Percentiles rank a stretch among this genome's conserved stretches.
Conservation (phyloP, 2,329 filamentous ascomycete genomes). For the Aspergillus transmontanensis region DNA sequence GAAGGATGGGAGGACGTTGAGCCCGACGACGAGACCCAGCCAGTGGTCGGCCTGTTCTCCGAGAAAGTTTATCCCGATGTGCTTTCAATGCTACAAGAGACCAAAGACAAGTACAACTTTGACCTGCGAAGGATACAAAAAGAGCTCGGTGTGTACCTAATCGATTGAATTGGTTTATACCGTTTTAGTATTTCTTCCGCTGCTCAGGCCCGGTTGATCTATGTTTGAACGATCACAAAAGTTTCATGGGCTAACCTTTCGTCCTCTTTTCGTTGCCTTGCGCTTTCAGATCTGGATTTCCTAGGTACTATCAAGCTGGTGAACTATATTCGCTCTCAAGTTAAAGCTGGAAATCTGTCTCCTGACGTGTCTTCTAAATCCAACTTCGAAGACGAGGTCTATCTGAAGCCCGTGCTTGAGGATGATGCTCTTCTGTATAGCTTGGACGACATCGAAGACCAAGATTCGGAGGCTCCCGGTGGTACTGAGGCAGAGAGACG, state of each 20-base stretch:
- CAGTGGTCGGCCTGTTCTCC: constrained; percentile 69
- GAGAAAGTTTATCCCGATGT: constrained; percentile 66
- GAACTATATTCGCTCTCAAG: constrained; percentile 63
- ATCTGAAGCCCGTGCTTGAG: constrained; percentile 79
- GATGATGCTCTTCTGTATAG: constrained; percentile 88
- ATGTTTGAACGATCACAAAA: constrained; percentile 10
- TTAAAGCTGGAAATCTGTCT: constrained; percentile 47
- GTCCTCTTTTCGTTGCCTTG: constrained; percentile 14
- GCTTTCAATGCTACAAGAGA: constrained; percentile 67
- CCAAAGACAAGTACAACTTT: constrained; percentile 66
- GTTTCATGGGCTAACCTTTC: constrained; percentile 17
- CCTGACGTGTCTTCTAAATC: constrained; percentile 62
- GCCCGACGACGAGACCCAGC: constrained; percentile 63
- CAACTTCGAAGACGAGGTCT: constrained; percentile 75
- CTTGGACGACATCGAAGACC: constrained; percentile 71
- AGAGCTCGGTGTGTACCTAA: constrained; percentile 45
- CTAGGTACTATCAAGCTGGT: constrained; percentile 73
- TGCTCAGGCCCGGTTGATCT: constrained; percentile 11
- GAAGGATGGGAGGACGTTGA: constrained; percentile 63
- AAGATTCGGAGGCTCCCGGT: constrained; percentile 28
- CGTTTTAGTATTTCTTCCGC: constrained; percentile 13
- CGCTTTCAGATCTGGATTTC: constrained; percentile 65
- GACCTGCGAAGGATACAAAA: constrained; percentile 66
- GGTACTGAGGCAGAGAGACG: constrained; percentile 47
- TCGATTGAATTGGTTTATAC: constrained; percentile 17